Evolutionary conservation across 2,329 filamentous ascomycete species (phyloP).

Genomic region (Dactylellina drechsleri): DNA sequence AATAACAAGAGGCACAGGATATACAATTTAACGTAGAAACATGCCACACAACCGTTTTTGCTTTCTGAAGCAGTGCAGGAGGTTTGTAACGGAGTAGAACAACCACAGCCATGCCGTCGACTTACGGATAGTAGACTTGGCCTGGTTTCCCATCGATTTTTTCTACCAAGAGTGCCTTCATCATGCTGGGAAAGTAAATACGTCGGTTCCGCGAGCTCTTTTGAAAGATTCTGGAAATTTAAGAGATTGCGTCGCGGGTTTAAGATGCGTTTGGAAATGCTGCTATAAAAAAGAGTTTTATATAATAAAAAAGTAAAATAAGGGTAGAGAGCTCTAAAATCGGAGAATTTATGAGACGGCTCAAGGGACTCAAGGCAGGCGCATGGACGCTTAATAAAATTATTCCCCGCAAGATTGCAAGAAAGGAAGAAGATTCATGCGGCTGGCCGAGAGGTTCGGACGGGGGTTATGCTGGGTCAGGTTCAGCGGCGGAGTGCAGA

Average conservation of each 20-base stretch:
- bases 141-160: constrained; percentile 84
- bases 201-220: constrained; percentile 34
- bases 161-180: constrained; percentile 71
- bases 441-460: neutral
- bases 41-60: constrained; percentile 20
- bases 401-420: constrained; percentile 17
- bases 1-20: constrained; percentile 1
- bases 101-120: constrained; percentile 39
- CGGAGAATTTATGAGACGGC: constrained; percentile 53
- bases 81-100: constrained; percentile 48
- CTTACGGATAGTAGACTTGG: constrained; percentile 83
- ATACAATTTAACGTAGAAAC: neutral
- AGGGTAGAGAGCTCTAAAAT: constrained; percentile 5
- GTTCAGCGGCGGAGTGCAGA: no score
- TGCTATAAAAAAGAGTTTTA: no score
- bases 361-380: constrained; percentile 21
- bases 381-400: neutral
- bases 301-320: constrained; percentile 4
- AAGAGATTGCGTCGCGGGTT: no score
- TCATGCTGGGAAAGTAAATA: constrained; percentile 60
- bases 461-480: neutral
- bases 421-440: no score
- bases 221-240: neutral
- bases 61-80: constrained; percentile 22
- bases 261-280: no score